Base-by-base conservation (phyloP, 176 grass and related monocot species). In the Alopecurus myosuroides region DNA sequence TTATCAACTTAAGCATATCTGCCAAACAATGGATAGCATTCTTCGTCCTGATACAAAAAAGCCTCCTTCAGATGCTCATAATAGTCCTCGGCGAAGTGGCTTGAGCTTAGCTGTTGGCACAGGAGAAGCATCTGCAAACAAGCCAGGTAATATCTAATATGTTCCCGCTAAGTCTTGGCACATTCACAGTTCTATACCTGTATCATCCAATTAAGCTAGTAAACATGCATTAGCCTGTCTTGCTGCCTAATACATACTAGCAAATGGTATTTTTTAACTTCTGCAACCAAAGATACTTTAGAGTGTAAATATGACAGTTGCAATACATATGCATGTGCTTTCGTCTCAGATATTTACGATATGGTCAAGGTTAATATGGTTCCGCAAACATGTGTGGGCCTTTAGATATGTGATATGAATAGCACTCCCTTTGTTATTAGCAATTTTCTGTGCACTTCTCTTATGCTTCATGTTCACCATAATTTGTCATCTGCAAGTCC, bases 31-130 rank as follows among this genome's bases (percentile, higher is more conserved):
- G 89, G 91, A 99, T 85, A 81, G 34, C 86, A 87, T 90, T 77
- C 91, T 99, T 88, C 67, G 57, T 71, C 79, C 85, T 82, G 92
- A 90, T 84, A 72, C 26, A 34, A 77, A 23, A 28, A 69, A 42
- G 60, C 76, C 83, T 80, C 30, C 69, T 88, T 79, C 76, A 70
- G 67, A 55, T 48, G 46, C 68, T 73, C 81, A 91, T 81, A 87
- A 83, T 75, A 25, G 67, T 85, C 64, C 88, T 77, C 83, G 63
- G 20, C 71, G 57, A 57, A 92, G 87, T 87, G 93, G 93, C 34
- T 81, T 99, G 84, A 92, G 89, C 94, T 94, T 99, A 51, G 88
- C 93, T 0, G 33, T 94, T 74, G 91, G 89, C 52, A 90, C 63
- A 81, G 80, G 70, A 74, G 79, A 31, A 52, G 69, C 79, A 75